Evolutionary conservation across 306 rosid species (phyloP), one percentile per base, ranked within the genome.

Genomic region (Canavalia ensiformis): DNA sequence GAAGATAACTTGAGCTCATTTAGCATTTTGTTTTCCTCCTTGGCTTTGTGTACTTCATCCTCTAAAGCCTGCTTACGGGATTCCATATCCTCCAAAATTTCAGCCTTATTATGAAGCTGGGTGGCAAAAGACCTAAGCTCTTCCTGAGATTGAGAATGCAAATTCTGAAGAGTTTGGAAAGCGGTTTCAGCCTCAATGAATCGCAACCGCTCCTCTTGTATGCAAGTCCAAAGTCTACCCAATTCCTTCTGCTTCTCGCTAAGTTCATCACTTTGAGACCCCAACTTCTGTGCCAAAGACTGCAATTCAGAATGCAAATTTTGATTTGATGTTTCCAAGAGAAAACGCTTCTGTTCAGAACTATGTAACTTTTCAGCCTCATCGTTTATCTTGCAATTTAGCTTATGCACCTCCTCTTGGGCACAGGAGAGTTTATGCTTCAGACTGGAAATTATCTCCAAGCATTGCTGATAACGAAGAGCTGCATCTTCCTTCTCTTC

Each of bases 181-280:
- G 99, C 97, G 62, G 97, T 90, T 88, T 96, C 98, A 37, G 98
- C 97, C 84, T 96, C 98, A 63, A 90, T 31, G 68, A 88, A 94
- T 35, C 94, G 85, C 78, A 89, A 67, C 73, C 93, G 85, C 88
- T 96, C 97, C 86, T 92, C 97, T 75, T 92, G 98, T 68, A 94
- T 76, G 82, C 88, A 82, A 84, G 90, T 77, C 99, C 97, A 93
- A 44, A 96, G 94, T 83, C 95, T 89, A 73, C 95, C 91, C 80
- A 96, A 78, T 78, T 96, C 99, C 79, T 86, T 90, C 86, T 96
- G 97, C 91, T 90, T 96, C 90, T 96, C 98, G 2, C 77, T 80
- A 52, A 93, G 91, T 78, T 92, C 99, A 76, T 85, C 94, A 89
- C 80, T 85, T 83, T 91, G 98, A 81, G 90, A 86, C 39, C 90